Evolutionary conservation across 2,329 filamentous ascomycete species (phyloP), one percentile per base, ranked within the genome.

Genomic region (Trichophyton simii): DNA sequence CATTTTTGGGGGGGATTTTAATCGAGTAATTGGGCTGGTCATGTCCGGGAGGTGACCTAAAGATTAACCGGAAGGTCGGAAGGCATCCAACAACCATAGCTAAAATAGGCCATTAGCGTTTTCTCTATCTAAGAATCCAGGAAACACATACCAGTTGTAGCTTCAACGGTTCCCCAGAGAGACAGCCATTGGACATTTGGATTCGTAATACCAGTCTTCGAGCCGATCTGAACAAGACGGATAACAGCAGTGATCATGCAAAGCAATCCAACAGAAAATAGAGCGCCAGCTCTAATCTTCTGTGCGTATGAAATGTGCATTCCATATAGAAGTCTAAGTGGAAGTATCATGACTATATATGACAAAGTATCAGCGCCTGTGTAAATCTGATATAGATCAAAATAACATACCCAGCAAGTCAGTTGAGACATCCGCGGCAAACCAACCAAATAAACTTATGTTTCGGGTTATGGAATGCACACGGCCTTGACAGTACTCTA

Each of bases 321-420:
- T 11, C 67, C 66, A 57, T 66, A 67, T 25, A 72, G 64, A 11
- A 73, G 66, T 5, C 65, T 61, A 3, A 72, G 62, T 0, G 69
- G 69, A 13, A 73, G 66, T 2, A 63, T 62, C 69, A 71, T 73
- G 25, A 73, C 69, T 72, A 20, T 71, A 20, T 58, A 20, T 58
- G 1, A 46, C n/a, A 36, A 34, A 31, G 15, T 28, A 36, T 28
- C 9, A 60, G 41, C 41, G 0, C 7, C 31, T 44, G 46, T 9
- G 34, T 52, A 11, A 42, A 13, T 8, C 41, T 46, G 31, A 54
- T 28, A 11, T 8, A 28, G 42, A 34, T 55, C 9, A 11, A 13
- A 13, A 1, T 4, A n/a, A 36, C 62, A 22, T 66, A 70, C 68
- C 67, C 48, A 70, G 63, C 4, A 69, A 28, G 9, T 70, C 68